Evolutionary conservation across 1,284 basidiomycete species (phyloP).

Genomic region (Trametes polyzona): DNA sequence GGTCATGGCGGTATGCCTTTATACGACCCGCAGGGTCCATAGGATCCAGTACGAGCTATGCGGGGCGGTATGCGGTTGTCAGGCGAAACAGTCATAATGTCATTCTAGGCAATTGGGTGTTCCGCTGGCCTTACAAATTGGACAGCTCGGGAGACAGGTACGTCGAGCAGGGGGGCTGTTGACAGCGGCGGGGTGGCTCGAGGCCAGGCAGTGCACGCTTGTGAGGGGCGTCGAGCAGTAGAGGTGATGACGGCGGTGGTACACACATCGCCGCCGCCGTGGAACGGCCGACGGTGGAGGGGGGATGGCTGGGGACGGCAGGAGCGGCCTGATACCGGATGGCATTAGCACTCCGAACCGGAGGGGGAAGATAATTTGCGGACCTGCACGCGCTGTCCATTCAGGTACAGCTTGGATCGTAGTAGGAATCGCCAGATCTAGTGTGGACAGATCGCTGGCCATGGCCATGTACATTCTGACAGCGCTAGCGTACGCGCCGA

Average conservation of each 20-base stretch:
- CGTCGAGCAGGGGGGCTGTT: slow-evolving; percentile 16
- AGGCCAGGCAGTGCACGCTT: slow-evolving; percentile 14
- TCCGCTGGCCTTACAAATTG: slow-evolving; percentile 20
- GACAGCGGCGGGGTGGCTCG: slow-evolving; percentile 17
- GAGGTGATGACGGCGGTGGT: slow-evolving; percentile 2
- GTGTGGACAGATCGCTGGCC: slow-evolving; percentile 4
- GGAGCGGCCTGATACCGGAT: slow-evolving; percentile 12
- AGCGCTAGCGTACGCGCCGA: not conserved
- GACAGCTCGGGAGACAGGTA: slow-evolving; percentile 22
- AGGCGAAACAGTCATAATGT: slow-evolving; percentile 23
- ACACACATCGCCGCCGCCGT: not conserved
- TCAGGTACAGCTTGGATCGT: slow-evolving; percentile 12
- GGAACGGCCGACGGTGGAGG: not conserved
- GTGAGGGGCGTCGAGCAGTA: not conserved
- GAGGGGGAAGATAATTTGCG: slow-evolving; percentile 8
- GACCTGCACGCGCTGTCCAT: not conserved
- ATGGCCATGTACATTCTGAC: slow-evolving; percentile 2
- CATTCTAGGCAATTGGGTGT: slow-evolving; percentile 17
- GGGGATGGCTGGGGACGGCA: not conserved
- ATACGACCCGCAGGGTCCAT: slow-evolving; percentile 10
- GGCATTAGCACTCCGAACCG: slow-evolving; percentile 22
- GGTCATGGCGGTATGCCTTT: slow-evolving; percentile 10
- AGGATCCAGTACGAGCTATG: slow-evolving; percentile 24
- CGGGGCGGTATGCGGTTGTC: slow-evolving; percentile 28
- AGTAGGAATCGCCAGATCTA: not conserved